Evolutionary conservation across 768 basidiomycete species (phyloP).

Genomic region (Collybia mongolica): DNA sequence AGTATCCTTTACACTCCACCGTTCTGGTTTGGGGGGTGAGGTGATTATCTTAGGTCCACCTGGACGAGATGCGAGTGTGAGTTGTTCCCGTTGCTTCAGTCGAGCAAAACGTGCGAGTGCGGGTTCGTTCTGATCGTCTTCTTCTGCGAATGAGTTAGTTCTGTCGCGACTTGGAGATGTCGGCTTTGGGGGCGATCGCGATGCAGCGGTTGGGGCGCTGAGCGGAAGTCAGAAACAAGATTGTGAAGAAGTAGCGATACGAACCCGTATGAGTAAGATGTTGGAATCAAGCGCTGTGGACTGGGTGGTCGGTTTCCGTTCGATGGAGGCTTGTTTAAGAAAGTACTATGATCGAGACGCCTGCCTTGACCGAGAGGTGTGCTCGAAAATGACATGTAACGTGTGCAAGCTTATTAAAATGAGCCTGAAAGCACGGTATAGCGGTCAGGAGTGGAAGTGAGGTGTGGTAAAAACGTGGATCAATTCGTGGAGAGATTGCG

Average conservation of each 20-base stretch:
- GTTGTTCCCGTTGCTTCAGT: constrained; percentile 40
- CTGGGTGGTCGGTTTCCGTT: constrained; percentile 32
- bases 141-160: constrained; percentile 25
- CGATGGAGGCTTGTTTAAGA: constrained; percentile 61
- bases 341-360: constrained; percentile 79
- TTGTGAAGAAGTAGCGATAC: constrained; percentile 13
- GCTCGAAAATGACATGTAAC: constrained; percentile 82
- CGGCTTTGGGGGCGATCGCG: constrained; percentile 61
- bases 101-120: constrained; percentile 43
- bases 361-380: constrained; percentile 84
- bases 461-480: constrained; percentile 3
- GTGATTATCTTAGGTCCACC: constrained; percentile 42
- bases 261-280: constrained; percentile 73
- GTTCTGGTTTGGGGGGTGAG: constrained; percentile 58
- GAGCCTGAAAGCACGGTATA: constrained; percentile 1
- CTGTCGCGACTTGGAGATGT: constrained; percentile 35
- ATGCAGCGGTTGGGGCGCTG: constrained; percentile 55
- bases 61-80: constrained; percentile 25
- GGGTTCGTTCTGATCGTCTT: constrained; percentile 38
- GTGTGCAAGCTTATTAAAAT: constrained; percentile 16
- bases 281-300: constrained; percentile 42
- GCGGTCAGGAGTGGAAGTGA: too few species aligned
- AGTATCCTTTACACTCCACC: constrained; percentile 78
- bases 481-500: constrained; percentile 4
- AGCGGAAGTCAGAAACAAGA: constrained; percentile 14